Evolutionary conservation across 2,329 filamentous ascomycete genomes (phyloP), one percentile per base, ranked within the genome.

Genomic region (Hirsutella minnesotensis): DNA sequence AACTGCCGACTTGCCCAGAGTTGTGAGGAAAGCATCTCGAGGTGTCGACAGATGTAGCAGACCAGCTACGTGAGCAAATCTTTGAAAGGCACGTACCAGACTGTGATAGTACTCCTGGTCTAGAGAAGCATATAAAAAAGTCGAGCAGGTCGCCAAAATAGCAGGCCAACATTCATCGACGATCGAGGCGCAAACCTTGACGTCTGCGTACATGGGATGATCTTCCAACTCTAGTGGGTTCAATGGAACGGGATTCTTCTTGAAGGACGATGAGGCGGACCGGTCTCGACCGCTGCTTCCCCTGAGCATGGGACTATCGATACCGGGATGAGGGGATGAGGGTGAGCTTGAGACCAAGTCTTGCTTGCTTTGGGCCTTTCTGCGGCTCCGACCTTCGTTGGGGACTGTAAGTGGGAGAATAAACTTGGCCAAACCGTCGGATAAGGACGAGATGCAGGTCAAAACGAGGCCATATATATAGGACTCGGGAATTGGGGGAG

Each of bases 121-220:
- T 4, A 98, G 68, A 0, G 90, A 81, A 24, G 92, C 86, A 56
- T 94, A 94, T 16, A 98, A 67, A 56, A 96, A 98, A 0, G 90
- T 95, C 0, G 92, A 98, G 53, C 88, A 95, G 2, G 88, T 92
- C 1, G 92, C 90, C 39, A 98, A 75, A 33, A 96, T 81, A 12
- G 92, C 92, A 38, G 92, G 92, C 92, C 92, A 98, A 59, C 90
- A 96, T 51, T 86, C 76, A 4, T 94, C 86, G 20, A 98, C 83
- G 43, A 98, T 83, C 9, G 75, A 75, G 12, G 87, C 86, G 53
- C 86, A 90, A 2, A 79, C 78, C 54, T 81, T 77, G 44, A 96
- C 79, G 40, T 87, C 83, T 1, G 69, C 59, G 41, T 80, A 73
- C 9, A 87, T 69, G 1, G 84, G 75, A 55, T 94, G 86, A 33